Percentiles rank a stretch among this genome's conserved stretches.
Conservation (phyloP, 352 stramenopile species). For the Globisporangium nodosum region DNA sequence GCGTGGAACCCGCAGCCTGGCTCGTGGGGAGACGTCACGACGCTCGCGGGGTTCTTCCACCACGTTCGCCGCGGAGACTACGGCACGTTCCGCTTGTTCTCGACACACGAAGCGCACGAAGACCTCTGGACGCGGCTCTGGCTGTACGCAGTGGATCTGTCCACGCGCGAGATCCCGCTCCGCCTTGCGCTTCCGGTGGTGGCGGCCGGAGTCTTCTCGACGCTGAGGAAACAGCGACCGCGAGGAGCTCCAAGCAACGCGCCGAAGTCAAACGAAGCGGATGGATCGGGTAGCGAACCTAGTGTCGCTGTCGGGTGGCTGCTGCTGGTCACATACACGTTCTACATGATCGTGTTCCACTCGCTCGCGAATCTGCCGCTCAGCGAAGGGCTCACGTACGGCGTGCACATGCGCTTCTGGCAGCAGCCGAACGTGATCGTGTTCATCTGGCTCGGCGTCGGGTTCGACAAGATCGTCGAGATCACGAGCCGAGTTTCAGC, state of each 20-base stretch:
- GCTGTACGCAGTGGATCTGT: slow-evolving; percentile 74
- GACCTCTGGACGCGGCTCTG: slow-evolving; percentile 58
- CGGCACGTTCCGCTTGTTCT: slow-evolving; percentile 92
- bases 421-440: slow-evolving; percentile 91
- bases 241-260: background rate
- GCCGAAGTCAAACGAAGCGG: background rate
- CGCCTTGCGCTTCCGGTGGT: slow-evolving; percentile 37
- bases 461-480: slow-evolving; percentile 29
- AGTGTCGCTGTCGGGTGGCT: slow-evolving; percentile 8
- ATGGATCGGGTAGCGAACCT: no score
- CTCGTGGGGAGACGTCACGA: slow-evolving; percentile 91
- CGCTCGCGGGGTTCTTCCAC: slow-evolving; percentile 81
- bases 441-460: slow-evolving; percentile 82
- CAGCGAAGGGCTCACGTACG: slow-evolving; percentile 88
- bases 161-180: slow-evolving; percentile 36
- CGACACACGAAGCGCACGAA: slow-evolving; percentile 58
- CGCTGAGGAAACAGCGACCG: slow-evolving; percentile 8
- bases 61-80: slow-evolving; percentile 92
- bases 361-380: slow-evolving; percentile 92
- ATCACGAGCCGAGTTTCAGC: background rate
- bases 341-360: slow-evolving; percentile 95
- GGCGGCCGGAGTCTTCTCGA: slow-evolving; percentile 21
- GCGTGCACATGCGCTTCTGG: slow-evolving; percentile 93
- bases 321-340: slow-evolving; percentile 56
- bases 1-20: slow-evolving; percentile 69